Base-by-base conservation (phyloP, 176 grass and related monocot species). In the Oryza longistaminata region DNA sequence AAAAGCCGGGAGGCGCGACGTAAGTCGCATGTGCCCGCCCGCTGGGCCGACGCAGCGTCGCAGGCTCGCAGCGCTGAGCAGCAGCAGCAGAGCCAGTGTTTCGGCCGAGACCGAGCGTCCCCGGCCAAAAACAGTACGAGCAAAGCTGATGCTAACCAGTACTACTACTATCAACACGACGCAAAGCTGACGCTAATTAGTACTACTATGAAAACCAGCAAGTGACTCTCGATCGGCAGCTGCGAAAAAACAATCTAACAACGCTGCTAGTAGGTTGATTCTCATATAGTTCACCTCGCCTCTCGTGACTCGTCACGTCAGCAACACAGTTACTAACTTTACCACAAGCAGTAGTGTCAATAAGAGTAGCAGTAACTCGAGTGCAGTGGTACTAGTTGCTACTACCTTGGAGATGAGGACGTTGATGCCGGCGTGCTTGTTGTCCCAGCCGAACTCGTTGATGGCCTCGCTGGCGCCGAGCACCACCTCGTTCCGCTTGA, bases 361-460 rank as follows among this genome's bases (percentile, higher is more conserved):
- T 60, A 9, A 60, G 19, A 55, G 17, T 5, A 53, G 50, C 17
- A 43, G 12, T 52, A 16, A 17, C 14, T 17, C 3, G 53, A 58
- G 58, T 62, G 58, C 21, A 10, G 58, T 22, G 1, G 42, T 35
- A 35, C 34, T 9, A 7, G 7, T 1, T 7, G 0, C 7, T 13
- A 31, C 2, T 79, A 97, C 96, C 96, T 98, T 95, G 44, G 93
- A 93, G 66, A 95, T 92, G 52, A 98, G 93, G 58, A 98, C 88
- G 87, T 98, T 95, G 44, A 95, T 98, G 19, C 96, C 96, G 49
- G 96, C 96, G 75, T 98, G 96, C 88, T 98, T 98, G 82, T 98
- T 98, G 14, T 98, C 96, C 96, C 96, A 98, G 0, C 93, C 93
- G 49, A 98, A 98, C 87, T 98, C 96, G 74, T 95, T 95, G 72